Evolutionary conservation across 1,284 basidiomycete species (phyloP).

Genomic region (Fomitopsis schrenkii): DNA sequence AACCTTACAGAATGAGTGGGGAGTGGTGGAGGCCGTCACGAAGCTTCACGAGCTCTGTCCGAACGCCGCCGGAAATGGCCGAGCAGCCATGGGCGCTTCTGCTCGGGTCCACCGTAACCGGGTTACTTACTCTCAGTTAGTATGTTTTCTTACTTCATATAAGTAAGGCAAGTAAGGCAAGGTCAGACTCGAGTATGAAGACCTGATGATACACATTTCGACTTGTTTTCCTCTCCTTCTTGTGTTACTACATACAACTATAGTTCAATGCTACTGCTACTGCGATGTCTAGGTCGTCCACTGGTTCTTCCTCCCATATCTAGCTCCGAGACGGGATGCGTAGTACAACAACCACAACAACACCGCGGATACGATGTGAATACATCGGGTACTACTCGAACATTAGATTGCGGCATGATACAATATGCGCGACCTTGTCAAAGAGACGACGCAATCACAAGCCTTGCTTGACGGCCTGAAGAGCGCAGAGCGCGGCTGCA

Average conservation of each 20-base stretch:
- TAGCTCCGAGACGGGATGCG: background rate
- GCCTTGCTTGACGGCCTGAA: conserved; percentile 57
- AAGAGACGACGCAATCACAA: background rate
- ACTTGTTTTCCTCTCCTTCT: background rate
- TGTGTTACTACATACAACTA: background rate
- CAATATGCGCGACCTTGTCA: background rate
- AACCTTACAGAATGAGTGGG: conserved; percentile 18
- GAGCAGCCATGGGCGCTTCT: conserved; percentile 4
- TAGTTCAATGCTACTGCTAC: background rate
- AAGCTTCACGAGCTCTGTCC: conserved; percentile 11
- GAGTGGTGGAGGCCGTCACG: conserved; percentile 18
- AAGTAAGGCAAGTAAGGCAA: background rate
- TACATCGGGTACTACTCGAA: background rate
- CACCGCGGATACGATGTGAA: background rate
- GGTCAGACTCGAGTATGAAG: background rate
- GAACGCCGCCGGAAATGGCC: conserved; percentile 23
- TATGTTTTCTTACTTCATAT: background rate
- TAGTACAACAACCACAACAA: background rate
- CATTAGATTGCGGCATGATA: background rate
- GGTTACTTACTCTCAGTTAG: background rate
- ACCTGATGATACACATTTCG: background rate
- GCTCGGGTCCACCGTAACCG: background rate
- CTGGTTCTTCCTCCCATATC: background rate
- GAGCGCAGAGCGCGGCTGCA: conserved; percentile 72
- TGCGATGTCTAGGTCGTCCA: background rate